Conservation (phyloP, 2,329 filamentous ascomycete species). For the Shiraia sp. region DNA sequence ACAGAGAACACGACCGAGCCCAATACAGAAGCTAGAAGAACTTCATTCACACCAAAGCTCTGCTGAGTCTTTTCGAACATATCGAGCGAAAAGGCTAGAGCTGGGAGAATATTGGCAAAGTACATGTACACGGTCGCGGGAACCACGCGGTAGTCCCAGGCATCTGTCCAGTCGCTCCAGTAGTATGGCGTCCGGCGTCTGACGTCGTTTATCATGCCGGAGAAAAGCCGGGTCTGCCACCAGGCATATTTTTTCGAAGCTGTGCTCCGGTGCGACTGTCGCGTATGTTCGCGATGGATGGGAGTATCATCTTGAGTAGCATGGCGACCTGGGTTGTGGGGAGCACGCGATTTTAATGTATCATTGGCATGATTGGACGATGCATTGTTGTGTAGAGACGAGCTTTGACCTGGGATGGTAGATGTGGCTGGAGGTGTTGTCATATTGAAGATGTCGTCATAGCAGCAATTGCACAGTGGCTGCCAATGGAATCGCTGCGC, state of each 20-base stretch:
- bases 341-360: slow-evolving; percentile 24
- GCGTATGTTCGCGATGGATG: slow-evolving; percentile 21
- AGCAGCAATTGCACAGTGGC: too few relatives aligned
- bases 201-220: slow-evolving; percentile 79
- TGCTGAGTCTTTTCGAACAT: slow-evolving; percentile 89
- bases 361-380: slow-evolving; percentile 21
- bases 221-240: slow-evolving; percentile 77
- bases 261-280: slow-evolving; percentile 14
- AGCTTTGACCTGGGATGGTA: too few relatives aligned
- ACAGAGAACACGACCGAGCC: slow-evolving; percentile 80
- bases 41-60: slow-evolving; percentile 89
- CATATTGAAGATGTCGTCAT: too few relatives aligned
- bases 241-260: slow-evolving; percentile 50
- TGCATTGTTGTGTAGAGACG: slow-evolving; percentile 16
- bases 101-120: slow-evolving; percentile 89
- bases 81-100: slow-evolving; percentile 85
- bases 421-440: too few relatives aligned
- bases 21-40: slow-evolving; percentile 81
- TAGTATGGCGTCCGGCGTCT: slow-evolving; percentile 77
- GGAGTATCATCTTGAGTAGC: slow-evolving; percentile 1
- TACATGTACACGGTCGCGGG: slow-evolving; percentile 92
- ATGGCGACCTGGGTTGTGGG: slow-evolving; percentile 3
- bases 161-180: slow-evolving; percentile 80
- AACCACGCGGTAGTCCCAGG: slow-evolving; percentile 87
- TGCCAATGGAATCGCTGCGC: too few relatives aligned